phyloP scores from a whole-genome alignment of 2,329 filamentous ascomycete genomes.

The Venturia carpophila region DNA sequence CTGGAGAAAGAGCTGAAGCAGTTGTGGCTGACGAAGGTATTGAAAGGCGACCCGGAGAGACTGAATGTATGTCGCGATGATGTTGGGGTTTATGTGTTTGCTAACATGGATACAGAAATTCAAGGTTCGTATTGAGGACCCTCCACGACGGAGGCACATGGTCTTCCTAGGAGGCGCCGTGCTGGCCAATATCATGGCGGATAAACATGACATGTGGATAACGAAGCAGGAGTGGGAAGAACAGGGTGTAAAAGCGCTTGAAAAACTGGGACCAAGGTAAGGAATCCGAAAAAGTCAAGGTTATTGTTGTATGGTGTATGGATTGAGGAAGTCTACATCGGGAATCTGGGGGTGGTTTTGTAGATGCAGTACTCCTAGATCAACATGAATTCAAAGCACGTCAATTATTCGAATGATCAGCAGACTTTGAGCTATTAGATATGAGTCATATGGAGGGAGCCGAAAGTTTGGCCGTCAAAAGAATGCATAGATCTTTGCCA shows the following conservation, averaged over 20 bases:
- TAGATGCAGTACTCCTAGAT: constrained; percentile 2
- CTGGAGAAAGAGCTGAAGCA: constrained; percentile 99
- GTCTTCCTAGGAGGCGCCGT: constrained; percentile 98
- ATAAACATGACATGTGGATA: constrained; percentile 99
- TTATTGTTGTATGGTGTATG: neutral
- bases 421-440: neutral
- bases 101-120: constrained; percentile 59
- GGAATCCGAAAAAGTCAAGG: neutral
- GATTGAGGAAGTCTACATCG: neutral
- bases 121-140: constrained; percentile 98
- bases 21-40: constrained; percentile 87
- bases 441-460: neutral
- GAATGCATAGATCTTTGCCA: too few relatives aligned
- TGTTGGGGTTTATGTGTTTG: neutral
- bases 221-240: constrained; percentile 96
- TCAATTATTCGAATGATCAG: neutral
- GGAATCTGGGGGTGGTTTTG: neutral
- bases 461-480: neutral
- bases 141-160: constrained; percentile 92
- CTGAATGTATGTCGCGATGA: constrained; percentile 47
- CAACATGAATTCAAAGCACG: neutral
- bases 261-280: constrained; percentile 71
- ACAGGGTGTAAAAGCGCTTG: constrained; percentile 72
- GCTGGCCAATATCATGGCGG: constrained; percentile 96
- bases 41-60: constrained; percentile 86